These are phyloP conservation scores for Colletotrichum aenigma DNA, from an alignment of 2,329 filamentous ascomycete species.

Conservation along the genomic window DNA sequence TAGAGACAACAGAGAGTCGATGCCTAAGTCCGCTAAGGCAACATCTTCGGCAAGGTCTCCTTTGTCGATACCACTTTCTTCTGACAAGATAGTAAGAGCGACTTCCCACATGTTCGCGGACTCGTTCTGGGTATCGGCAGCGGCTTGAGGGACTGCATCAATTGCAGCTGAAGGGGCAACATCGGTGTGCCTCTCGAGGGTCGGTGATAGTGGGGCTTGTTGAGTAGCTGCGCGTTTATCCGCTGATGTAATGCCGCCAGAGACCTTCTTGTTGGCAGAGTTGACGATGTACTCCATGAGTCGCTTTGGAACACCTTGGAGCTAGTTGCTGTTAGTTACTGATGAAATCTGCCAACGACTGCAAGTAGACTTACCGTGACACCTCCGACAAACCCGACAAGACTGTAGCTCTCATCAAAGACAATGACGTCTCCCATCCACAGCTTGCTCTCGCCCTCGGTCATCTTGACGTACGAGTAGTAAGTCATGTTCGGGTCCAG, in stretches of 20 bases:
- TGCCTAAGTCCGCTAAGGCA: conserved; percentile 50
- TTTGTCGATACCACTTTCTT: neutral
- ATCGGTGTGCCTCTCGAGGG: neutral
- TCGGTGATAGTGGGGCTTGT: neutral
- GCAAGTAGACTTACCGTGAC: neutral
- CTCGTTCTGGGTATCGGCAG: neutral
- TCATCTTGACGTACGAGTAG: neutral
- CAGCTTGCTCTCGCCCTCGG: neutral
- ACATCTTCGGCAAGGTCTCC: neutral
- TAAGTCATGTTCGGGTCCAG: conserved; percentile 47
- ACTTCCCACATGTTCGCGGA: neutral
- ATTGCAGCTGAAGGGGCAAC: neutral
- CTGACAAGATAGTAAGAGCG: neutral
- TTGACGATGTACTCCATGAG: conserved; percentile 67
- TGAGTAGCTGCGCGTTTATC: conserved; percentile 36
- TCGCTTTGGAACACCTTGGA: conserved; percentile 69
- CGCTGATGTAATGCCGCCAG: conserved; percentile 42
- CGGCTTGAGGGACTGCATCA: neutral
- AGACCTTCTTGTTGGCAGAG: conserved; percentile 42
- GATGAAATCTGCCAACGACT: rapidly evolving
- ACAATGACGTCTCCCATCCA: neutral
- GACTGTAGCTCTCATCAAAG: neutral
- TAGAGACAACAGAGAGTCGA: conserved; percentile 65
- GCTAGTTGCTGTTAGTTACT: conserved; percentile 36
- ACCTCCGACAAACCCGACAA: neutral